Conservation (phyloP, 768 basidiomycete species). For the Dentipellis sp. region DNA sequence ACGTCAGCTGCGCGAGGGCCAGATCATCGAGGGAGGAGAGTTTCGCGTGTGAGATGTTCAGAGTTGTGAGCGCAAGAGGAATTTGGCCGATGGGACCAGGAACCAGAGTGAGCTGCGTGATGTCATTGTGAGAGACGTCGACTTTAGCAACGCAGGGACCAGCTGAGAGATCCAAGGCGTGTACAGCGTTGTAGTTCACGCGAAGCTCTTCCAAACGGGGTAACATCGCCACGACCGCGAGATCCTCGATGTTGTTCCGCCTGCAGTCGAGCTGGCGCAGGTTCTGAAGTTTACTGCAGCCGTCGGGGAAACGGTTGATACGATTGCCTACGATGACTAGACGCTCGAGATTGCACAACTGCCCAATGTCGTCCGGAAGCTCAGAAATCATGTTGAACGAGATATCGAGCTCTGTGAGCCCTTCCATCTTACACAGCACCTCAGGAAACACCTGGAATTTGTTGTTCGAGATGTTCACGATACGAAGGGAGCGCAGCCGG, state of each 20-base stretch:
- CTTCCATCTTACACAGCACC: conserved; percentile 63
- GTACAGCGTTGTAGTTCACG: conserved; percentile 79
- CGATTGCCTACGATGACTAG: conserved; percentile 84
- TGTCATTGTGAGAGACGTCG: conserved; percentile 82
- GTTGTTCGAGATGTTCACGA: conserved; percentile 94
- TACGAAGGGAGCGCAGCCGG: conserved; percentile 56
- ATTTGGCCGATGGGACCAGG: conserved; percentile 34
- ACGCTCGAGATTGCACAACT: conserved; percentile 55
- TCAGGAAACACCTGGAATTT: conserved; percentile 71
- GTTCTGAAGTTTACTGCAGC: conserved; percentile 43
- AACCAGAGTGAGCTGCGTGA: conserved; percentile 64
- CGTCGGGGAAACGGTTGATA: conserved; percentile 60
- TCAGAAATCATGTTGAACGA: conserved; percentile 88
- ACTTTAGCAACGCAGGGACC: conserved; percentile 58
- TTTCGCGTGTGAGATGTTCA: conserved; percentile 85
- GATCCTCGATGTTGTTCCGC: conserved; percentile 73
- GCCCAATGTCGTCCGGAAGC: conserved; percentile 73
- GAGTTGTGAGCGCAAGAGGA: conserved; percentile 56
- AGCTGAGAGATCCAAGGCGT: conserved; percentile 70
- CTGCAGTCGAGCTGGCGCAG: conserved; percentile 75
- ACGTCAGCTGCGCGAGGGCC: conserved; percentile 61
- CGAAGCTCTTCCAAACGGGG: conserved; percentile 58
- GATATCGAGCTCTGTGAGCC: conserved; percentile 80
- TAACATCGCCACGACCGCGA: conserved; percentile 58
- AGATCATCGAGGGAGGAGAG: conserved; percentile 74